Evolutionary conservation across 1,284 basidiomycete genomes (phyloP).

Genomic region (Tremellales sp.): DNA sequence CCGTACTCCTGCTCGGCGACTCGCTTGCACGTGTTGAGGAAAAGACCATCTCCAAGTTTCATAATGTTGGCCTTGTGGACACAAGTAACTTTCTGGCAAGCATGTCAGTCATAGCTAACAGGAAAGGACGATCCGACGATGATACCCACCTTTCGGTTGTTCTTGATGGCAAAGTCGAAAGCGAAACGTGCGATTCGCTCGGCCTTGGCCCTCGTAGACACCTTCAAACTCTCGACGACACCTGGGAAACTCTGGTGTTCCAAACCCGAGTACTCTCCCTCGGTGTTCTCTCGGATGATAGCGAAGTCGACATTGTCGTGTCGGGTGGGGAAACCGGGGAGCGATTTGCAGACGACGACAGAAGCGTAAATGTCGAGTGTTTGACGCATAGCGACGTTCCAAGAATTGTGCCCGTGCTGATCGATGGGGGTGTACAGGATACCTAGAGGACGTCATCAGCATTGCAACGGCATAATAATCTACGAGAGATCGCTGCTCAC

Average conservation of each 20-base stretch:
- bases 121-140: too few relatives aligned
- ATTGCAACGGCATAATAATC: background rate
- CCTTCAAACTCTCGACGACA: conserved; percentile 97
- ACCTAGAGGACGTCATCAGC: conserved; percentile 54
- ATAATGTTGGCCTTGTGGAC: conserved; percentile 99
- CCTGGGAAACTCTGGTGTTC: conserved; percentile 98
- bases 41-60: conserved; percentile 99
- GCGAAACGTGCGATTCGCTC: conserved; percentile 97
- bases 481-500: conserved; percentile 53
- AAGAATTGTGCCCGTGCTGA: conserved; percentile 93
- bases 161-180: conserved; percentile 99
- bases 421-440: conserved; percentile 99
- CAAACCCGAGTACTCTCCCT: conserved; percentile 98
- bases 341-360: conserved; percentile 95
- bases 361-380: conserved; percentile 99
- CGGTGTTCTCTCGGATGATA: conserved; percentile 99
- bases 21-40: conserved; percentile 96
- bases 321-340: conserved; percentile 94
- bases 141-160: conserved; percentile 85
- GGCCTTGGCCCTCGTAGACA: conserved; percentile 90
- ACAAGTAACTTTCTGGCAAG: conserved; percentile 95
- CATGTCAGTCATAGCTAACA: background rate
- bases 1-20: conserved; percentile 90
- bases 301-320: conserved; percentile 97
- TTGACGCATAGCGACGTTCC: conserved; percentile 99